These are phyloP conservation scores for Cyclotella sp. DNA, from an alignment of 108 stramenopile species.

Conservation along the genomic window DNA sequence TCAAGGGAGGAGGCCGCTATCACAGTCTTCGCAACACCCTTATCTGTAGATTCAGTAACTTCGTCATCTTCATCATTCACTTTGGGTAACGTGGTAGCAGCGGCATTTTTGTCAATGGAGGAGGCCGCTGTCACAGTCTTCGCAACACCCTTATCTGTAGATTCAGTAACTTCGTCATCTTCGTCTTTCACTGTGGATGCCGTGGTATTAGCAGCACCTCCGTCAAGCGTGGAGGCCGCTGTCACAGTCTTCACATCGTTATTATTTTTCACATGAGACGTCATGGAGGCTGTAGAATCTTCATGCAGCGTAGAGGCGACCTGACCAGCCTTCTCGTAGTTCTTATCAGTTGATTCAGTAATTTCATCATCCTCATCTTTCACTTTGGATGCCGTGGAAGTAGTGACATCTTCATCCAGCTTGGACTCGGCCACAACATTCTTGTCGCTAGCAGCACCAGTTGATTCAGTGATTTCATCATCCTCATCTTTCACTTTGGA, in stretches of 20 bases:
- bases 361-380: background rate
- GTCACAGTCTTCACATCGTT: too few relatives aligned
- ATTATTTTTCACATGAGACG: too few relatives aligned
- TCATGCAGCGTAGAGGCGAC: too few relatives aligned
- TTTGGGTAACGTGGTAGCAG: too few relatives aligned
- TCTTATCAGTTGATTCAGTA: background rate
- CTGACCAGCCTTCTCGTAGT: background rate
- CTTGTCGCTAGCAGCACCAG: background rate
- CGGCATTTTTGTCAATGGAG: too few relatives aligned
- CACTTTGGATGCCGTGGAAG: background rate
- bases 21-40: too few relatives aligned
- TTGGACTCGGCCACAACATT: background rate
- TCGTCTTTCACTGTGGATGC: background rate
- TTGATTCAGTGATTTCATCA: background rate
- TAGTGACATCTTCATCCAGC: too few relatives aligned
- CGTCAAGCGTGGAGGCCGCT: background rate
- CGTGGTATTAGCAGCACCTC: background rate
- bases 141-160: background rate
- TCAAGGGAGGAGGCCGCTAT: too few relatives aligned
- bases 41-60: background rate
- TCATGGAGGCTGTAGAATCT: too few relatives aligned
- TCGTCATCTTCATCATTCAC: background rate
- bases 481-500: constrained; percentile 1
- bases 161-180: too few relatives aligned
- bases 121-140: too few relatives aligned